These are phyloP conservation scores for Oleoguttula mirabilis DNA, from an alignment of 495 filamentous ascomycete species.

Conservation along the genomic window DNA sequence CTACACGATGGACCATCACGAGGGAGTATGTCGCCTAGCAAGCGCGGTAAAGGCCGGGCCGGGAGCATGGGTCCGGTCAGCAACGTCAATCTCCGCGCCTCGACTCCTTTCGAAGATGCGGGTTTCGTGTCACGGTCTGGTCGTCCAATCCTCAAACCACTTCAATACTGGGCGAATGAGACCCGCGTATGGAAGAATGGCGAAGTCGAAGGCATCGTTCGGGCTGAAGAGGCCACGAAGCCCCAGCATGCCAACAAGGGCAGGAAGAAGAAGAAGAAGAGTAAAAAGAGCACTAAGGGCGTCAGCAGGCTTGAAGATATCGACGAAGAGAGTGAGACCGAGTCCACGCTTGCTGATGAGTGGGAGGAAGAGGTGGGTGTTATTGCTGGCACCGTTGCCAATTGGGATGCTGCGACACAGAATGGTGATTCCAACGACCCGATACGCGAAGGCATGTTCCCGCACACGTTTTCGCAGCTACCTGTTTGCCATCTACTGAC, in stretches of 20 bases:
- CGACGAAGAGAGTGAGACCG: constrained; percentile 39
- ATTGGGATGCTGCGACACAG: constrained; percentile 42
- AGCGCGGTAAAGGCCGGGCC: constrained; percentile 4
- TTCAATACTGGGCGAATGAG: constrained; percentile 84
- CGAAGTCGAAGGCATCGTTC: constrained; percentile 60
- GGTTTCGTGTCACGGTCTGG: constrained; percentile 43
- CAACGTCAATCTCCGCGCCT: constrained; percentile 58
- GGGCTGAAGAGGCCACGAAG: constrained; percentile 49
- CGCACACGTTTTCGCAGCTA: no score
- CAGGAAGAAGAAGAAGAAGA: constrained; percentile 35
- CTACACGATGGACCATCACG: constrained; percentile 10
- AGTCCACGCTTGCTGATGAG: constrained; percentile 24
- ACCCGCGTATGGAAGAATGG: constrained; percentile 54
- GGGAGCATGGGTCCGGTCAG: constrained; percentile 36
- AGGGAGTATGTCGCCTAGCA: constrained; percentile 2
- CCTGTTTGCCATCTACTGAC: constrained; percentile 5
- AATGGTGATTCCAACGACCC: constrained; percentile 46
- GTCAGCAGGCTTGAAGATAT: neutral
- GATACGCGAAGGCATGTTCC: constrained; percentile 41
- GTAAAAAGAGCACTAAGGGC: constrained; percentile 25
- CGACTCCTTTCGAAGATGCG: constrained; percentile 44
- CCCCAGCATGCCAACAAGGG: constrained; percentile 21
- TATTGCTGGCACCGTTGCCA: constrained; percentile 44
- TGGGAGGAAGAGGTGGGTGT: constrained; percentile 53
- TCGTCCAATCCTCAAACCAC: constrained; percentile 52